Base-by-base conservation (phyloP, 306 rosid species). In the Neltuma alba region DNA sequence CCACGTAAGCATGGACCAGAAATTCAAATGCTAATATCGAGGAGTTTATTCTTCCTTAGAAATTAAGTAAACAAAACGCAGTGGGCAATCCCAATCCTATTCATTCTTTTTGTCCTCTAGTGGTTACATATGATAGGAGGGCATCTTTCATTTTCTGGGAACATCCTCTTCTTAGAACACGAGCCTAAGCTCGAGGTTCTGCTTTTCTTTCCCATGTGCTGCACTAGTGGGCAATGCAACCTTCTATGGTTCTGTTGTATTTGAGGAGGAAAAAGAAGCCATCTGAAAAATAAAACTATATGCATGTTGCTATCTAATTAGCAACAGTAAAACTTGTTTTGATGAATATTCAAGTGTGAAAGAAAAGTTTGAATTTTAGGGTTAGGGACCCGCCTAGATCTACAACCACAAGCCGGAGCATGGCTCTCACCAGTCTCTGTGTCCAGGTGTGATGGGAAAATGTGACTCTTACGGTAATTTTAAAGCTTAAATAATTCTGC, bases 141-240 rank as follows among this genome's bases (percentile, higher is more conserved):
- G 38, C 67, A 61, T 79, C 78, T 18, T 72, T 68, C 44, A 57
- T 57, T 76, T 81, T 76, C 67, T 58, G 58, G 58, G 77, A 69
- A 76, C 77, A 75, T 74, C n/a, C 66, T 37, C 34, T 14, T 55
- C 76, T 23, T 63, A 75, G 34, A 82, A 65, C 72, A 74, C 74
- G 83, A 78, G 75, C 37, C 79, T 78, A 63, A 68, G 76, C 76
- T 68, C 42, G 83, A 67, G 76, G 63, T 33, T 60, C 67, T 69
- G 58, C 75, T 60, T 79, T 83, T 58, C 76, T 75, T 80, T 68
- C 63, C 63, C 83, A 75, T 69, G 81, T 69, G 81, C 81, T 66
- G 74, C 81, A 52, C 73, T 84, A 82, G 86, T 78, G 79, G 60
- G 71, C 84, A 79, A 1, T 42, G 71, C 84, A 79, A 2, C 79